A percentile compares a stretch with the other conserved stretches of the same genome.
phyloP scores from a whole-genome alignment of 2,329 filamentous ascomycete genomes.

The Penicillium sp. region DNA sequence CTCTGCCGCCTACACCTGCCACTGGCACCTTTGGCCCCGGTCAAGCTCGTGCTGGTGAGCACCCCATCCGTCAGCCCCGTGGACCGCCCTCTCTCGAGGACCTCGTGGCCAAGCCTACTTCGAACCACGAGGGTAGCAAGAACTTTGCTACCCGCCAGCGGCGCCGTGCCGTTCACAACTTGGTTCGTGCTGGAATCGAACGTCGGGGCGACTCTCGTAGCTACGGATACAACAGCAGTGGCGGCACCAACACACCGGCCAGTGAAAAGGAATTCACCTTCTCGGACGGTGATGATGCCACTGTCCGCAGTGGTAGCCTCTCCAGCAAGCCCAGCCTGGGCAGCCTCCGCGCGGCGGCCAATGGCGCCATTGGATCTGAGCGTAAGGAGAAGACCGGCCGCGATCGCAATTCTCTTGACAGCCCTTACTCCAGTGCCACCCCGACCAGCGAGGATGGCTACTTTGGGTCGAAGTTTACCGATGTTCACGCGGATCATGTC shows the following conservation, averaged over 20 bases:
- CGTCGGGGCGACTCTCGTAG: constrained; percentile 72
- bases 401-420: constrained; percentile 55
- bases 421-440: constrained; percentile 60
- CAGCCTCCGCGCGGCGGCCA: constrained; percentile 73
- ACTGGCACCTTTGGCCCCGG: constrained; percentile 89
- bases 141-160: constrained; percentile 94
- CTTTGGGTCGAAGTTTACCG: constrained; percentile 56
- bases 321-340: constrained; percentile 71
- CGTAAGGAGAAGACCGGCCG: constrained; percentile 67
- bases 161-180: constrained; percentile 84
- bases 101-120: constrained; percentile 81
- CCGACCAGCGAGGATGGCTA: constrained; percentile 62
- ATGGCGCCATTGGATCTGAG: constrained; percentile 84
- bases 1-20: constrained; percentile 75
- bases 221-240: constrained; percentile 60
- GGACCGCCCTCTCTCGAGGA: constrained; percentile 91
- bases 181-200: constrained; percentile 84
- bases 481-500: constrained; percentile 44
- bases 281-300: constrained; percentile 72
- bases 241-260: constrained; percentile 81
- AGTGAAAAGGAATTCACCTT: constrained; percentile 74
- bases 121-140: constrained; percentile 91
- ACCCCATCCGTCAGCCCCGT: constrained; percentile 87
- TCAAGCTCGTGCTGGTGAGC: constrained; percentile 88
- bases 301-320: constrained; percentile 73